Evolutionary conservation across 176 grass and related monocot genomes (phyloP).

Genomic region (Carex pumila): DNA sequence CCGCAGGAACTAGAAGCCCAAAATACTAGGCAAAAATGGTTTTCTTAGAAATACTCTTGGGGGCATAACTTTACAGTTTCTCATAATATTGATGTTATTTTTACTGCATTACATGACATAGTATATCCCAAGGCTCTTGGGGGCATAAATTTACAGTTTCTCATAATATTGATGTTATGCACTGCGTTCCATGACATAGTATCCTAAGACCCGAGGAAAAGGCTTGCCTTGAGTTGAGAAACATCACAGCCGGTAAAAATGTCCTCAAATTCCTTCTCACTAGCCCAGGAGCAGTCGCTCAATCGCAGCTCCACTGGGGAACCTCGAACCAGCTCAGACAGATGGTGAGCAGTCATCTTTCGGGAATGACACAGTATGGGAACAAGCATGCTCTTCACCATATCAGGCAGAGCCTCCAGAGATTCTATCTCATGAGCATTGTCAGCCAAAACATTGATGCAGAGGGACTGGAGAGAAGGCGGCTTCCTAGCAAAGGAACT

Average conservation of each 20-base stretch:
- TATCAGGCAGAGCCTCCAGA: slow-evolving; percentile 64
- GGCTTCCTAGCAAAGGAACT: background rate
- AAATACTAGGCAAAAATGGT: background rate
- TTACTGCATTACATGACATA: too few relatives aligned
- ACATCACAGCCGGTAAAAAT: slow-evolving; percentile 46
- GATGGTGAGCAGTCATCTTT: slow-evolving; percentile 71
- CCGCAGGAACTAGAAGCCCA: background rate
- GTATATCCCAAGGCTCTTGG: too few relatives aligned
- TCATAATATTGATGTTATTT: background rate
- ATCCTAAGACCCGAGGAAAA: slow-evolving; percentile 1
- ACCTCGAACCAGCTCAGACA: slow-evolving; percentile 42
- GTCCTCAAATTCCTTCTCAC: slow-evolving; percentile 52
- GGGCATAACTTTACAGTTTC: background rate
- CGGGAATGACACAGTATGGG: slow-evolving; percentile 49
- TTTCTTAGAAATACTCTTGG: background rate
- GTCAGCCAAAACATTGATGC: slow-evolving; percentile 43
- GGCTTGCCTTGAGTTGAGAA: slow-evolving; percentile 48
- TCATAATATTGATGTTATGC: background rate
- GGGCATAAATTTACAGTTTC: background rate
- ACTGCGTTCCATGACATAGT: background rate
- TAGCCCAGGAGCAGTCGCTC: slow-evolving; percentile 82
- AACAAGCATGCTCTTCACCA: slow-evolving; percentile 52
- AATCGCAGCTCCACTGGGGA: slow-evolving; percentile 44
- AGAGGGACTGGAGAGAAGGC: slow-evolving; percentile 51
- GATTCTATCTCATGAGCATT: slow-evolving; percentile 77